These are phyloP conservation scores for Dendrostoma leiphaemia DNA, from an alignment of 2,329 filamentous ascomycete genomes.

Conservation along the genomic window DNA sequence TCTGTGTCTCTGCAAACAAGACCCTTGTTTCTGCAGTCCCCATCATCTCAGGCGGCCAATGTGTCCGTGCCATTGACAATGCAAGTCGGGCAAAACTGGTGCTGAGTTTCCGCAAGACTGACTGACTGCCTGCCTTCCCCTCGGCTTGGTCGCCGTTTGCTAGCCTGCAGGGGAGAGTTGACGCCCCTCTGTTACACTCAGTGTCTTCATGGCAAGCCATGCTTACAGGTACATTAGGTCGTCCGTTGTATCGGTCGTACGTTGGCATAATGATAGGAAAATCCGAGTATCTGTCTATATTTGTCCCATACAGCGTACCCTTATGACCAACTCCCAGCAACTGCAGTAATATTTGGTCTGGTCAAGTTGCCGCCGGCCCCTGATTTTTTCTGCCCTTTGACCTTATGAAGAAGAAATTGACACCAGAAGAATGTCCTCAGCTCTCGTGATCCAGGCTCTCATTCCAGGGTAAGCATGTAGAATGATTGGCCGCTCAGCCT, in stretches of 20 bases:
- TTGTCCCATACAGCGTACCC: too few relatives aligned
- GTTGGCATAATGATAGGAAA: too few relatives aligned
- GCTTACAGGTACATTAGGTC: too few relatives aligned
- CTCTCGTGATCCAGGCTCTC: not conserved
- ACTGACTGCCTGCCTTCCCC: not conserved
- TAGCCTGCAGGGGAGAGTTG: too few relatives aligned
- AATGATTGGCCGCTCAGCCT: constrained; percentile 6
- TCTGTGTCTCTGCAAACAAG: not conserved
- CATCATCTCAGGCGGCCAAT: not conserved
- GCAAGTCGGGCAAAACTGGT: not conserved
- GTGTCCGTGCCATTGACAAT: not conserved
- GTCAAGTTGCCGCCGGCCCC: too few relatives aligned
- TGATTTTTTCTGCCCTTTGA: not conserved
- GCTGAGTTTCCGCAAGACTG: not conserved
- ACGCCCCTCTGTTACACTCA: too few relatives aligned
- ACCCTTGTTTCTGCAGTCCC: constrained; percentile 1
- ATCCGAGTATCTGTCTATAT: too few relatives aligned
- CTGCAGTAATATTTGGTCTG: too few relatives aligned
- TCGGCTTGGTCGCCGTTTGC: too few relatives aligned
- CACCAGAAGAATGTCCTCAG: not conserved
- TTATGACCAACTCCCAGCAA: too few relatives aligned
- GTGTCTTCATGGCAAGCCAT: too few relatives aligned
- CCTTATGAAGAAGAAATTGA: not conserved
- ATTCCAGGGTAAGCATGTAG: not conserved
- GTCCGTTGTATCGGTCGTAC: too few relatives aligned